phyloP scores from a whole-genome alignment of 768 basidiomycete genomes.

The Leucogyrophana mollusca region DNA sequence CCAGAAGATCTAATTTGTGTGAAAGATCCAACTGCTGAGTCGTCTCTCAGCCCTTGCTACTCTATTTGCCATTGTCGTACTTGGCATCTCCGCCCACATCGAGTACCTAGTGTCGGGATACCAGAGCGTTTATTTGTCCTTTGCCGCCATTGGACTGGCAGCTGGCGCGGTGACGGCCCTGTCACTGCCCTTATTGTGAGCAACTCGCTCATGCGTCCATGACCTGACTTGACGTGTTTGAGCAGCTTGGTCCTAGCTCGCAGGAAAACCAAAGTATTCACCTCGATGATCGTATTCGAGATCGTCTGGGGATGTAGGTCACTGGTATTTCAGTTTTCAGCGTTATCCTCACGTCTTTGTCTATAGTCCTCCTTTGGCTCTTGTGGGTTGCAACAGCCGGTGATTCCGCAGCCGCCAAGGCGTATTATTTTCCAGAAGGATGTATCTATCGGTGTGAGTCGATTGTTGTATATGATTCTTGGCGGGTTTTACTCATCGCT shows the following conservation, averaged over 20 bases:
- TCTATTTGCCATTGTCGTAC: conserved; percentile 14
- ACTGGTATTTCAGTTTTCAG: neutral
- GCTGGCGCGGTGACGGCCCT: conserved; percentile 13
- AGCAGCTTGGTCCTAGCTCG: conserved; percentile 16
- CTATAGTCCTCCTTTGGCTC: conserved; percentile 19
- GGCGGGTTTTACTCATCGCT: neutral
- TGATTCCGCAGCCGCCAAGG: conserved; percentile 7
- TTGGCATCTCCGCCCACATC: conserved; percentile 22
- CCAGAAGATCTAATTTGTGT: neutral
- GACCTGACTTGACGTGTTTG: conserved; percentile 1
- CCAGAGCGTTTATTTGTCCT: neutral
- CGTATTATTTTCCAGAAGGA: conserved; percentile 15
- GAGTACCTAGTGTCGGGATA: conserved; percentile 10
- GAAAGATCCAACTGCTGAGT: neutral
- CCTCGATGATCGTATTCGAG: conserved; percentile 23
- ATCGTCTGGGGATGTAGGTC: conserved; percentile 24
- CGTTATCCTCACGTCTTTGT: conserved; percentile 1
- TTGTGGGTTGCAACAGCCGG: conserved; percentile 18
- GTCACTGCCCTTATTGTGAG: conserved; percentile 26
- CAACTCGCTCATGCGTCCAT: neutral
- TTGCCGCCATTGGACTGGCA: conserved; percentile 16
- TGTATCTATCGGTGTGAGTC: conserved; percentile 14
- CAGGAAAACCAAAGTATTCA: conserved; percentile 9
- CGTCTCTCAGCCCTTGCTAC: conserved; percentile 10
- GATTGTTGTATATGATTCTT: neutral